Evolutionary conservation across 768 basidiomycete genomes (phyloP).

Genomic region (Pholiota conissans): DNA sequence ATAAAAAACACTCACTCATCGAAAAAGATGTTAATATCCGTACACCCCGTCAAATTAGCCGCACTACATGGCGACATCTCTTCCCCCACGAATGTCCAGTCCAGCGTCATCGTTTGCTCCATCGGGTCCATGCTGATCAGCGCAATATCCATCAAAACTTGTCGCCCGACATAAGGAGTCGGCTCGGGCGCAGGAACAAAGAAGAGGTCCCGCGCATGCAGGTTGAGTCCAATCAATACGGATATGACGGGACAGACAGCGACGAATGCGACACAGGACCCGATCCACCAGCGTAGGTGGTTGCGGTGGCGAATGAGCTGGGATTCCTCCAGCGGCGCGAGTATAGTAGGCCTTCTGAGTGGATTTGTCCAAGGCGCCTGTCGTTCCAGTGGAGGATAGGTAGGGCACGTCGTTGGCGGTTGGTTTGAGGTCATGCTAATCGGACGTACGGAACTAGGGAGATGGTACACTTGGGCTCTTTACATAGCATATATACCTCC

Average conservation of each 20-base stretch:
- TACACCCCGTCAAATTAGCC: constrained; percentile 12
- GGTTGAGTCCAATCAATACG: constrained; percentile 6
- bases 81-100: constrained; percentile 14
- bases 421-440: too few relatives aligned
- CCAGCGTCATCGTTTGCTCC: constrained; percentile 13
- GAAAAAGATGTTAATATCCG: too few relatives aligned
- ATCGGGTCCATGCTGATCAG: constrained; percentile 17
- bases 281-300: constrained; percentile 21
- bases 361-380: too few relatives aligned
- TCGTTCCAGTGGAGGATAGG: too few relatives aligned
- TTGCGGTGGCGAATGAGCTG: constrained; percentile 25
- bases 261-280: not conserved
- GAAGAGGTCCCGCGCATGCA: constrained; percentile 6
- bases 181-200: not conserved
- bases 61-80: not conserved
- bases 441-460: too few relatives aligned
- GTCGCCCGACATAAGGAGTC: not conserved
- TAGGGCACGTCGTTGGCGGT: too few relatives aligned
- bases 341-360: too few relatives aligned
- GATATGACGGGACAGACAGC: constrained; percentile 9
- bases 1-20: too few relatives aligned
- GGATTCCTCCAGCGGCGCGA: not conserved
- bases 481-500: too few relatives aligned
- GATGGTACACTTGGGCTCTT: too few relatives aligned
- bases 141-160: not conserved